Percentiles rank a stretch among this genome's conserved stretches.
These are phyloP conservation scores for Backusella parvicylindrica DNA, from an alignment of 192 early-diverging fungal species.

Conservation along the genomic window DNA sequence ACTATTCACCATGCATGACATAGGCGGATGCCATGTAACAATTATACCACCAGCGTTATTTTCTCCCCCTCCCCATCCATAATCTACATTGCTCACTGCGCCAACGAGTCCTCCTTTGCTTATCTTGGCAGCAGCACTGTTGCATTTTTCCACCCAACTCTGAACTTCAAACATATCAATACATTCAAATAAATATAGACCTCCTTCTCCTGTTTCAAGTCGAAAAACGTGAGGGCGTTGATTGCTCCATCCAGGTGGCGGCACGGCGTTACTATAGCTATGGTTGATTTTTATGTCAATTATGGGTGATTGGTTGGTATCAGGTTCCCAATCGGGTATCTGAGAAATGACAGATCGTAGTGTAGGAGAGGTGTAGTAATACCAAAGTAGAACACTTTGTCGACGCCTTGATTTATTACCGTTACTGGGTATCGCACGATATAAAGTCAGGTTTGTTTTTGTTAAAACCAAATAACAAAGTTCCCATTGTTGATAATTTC, in stretches of 20 bases:
- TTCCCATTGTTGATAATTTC: not conserved
- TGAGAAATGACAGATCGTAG: not conserved
- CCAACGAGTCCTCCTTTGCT: not conserved
- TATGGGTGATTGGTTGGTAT: not conserved
- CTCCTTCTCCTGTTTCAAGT: not conserved
- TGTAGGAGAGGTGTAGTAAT: not conserved
- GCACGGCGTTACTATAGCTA: not conserved
- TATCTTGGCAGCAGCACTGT: not conserved
- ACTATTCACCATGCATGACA: constrained; percentile 8
- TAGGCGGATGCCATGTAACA: not conserved
- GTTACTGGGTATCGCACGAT: not conserved
- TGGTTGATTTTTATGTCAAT: not conserved
- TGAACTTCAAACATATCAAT: constrained; percentile 5
- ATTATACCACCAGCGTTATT: not conserved
- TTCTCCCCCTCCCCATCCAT: not conserved
- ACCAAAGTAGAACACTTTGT: not conserved
- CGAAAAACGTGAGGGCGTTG: constrained; percentile 9
- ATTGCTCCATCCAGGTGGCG: not conserved
- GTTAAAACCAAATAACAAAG: not conserved
- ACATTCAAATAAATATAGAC: not conserved
- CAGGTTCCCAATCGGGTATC: not conserved
- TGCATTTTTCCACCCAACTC: not conserved
- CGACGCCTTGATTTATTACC: not conserved
- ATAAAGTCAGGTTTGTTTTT: not conserved
- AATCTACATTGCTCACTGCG: constrained; percentile 7